phyloP scores from a whole-genome alignment of 169 alveolate species.

The Eimeria sp. region DNA sequence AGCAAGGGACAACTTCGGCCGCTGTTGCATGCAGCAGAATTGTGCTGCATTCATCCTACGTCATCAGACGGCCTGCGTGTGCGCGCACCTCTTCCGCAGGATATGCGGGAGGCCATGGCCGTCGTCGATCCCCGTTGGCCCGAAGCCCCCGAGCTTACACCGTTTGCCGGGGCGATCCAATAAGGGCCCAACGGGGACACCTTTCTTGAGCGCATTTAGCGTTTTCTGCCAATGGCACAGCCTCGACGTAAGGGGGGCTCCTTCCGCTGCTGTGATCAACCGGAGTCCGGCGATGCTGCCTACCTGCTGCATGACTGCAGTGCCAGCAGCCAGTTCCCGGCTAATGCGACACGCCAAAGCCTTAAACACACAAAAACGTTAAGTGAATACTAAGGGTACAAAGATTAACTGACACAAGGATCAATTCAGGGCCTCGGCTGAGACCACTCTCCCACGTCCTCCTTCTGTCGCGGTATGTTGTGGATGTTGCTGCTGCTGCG shows the following conservation, averaged over 20 bases:
- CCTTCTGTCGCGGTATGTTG: slow-evolving; percentile 59
- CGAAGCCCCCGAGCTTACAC: slow-evolving; percentile 22
- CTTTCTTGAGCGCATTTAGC: neutral
- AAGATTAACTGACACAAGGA: neutral
- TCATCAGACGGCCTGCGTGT: slow-evolving; percentile 25
- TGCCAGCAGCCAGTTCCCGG: neutral
- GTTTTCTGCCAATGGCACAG: neutral
- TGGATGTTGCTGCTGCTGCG: slow-evolving; percentile 72
- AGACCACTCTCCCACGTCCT: slow-evolving; percentile 51
- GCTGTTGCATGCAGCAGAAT: slow-evolving; percentile 57
- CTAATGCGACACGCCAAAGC: neutral
- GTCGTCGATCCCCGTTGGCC: slow-evolving; percentile 51
- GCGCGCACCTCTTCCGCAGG: slow-evolving; percentile 52
- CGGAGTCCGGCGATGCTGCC: neutral
- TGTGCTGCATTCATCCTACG: slow-evolving; percentile 41
- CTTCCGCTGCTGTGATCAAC: neutral
- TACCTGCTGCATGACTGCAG: slow-evolving; percentile 24
- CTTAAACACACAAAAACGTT: neutral
- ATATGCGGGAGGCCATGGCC: slow-evolving; percentile 38
- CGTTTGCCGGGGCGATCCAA: slow-evolving; percentile 8
- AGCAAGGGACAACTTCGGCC: slow-evolving; percentile 30
- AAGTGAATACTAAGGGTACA: neutral
- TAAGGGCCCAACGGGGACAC: neutral
- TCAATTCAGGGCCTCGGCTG: slow-evolving; percentile 25
- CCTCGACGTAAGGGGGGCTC: neutral